Evolutionary conservation across 257 asterid species (phyloP), one percentile per base, ranked within the genome.

Genomic region (Scutellaria barbata): DNA sequence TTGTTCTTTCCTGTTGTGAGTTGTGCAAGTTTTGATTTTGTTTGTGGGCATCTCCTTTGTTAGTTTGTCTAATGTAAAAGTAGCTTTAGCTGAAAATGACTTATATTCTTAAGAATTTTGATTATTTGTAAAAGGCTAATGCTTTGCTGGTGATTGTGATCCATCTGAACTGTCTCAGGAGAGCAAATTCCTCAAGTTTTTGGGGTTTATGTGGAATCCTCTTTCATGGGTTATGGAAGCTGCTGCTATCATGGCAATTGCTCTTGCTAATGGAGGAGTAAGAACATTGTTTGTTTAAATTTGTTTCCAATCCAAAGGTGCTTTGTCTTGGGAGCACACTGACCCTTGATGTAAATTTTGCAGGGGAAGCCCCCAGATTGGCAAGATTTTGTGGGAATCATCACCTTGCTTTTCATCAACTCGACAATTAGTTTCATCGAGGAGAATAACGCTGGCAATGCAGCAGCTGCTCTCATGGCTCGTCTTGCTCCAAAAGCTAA

Each of bases 191-290:
- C 71, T 93, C 64, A 93, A 93, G 78, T 93, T 90, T 74, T 72
- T 90, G 82, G 98, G 98, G 76, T 93, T 93, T 80, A 93, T 93
- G 98, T 93, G 98, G 98, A 93, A 93, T 66, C 98, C 98, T 76
- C 95, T 93, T 13, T 93, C 98, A 60, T 93, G 98, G 98, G 98
- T 93, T 71, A 93, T 93, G 98, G 98, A 93, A 82, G 97, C 97
- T 73, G 98, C 98, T 12, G 98, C 98, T 48, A 85, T 93, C 76
- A 93, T 93, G 98, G 97, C 98, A 8, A 93, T 93, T 73, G 98
- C 97, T 55, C 96, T 93, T 75, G 98, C 98, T 61, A 93, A 93
- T 81, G 98, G 98, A 85, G 98, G 98, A 72, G 98, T 93, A 71
- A 81, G 95, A 57, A 41, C 65, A 8, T 37, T 46, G 1, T 67